A percentile compares a stretch with the other conserved stretches of the same genome.
Conservation (phyloP, 164 flowering plant genomes). For the Litsea cubeba region DNA sequence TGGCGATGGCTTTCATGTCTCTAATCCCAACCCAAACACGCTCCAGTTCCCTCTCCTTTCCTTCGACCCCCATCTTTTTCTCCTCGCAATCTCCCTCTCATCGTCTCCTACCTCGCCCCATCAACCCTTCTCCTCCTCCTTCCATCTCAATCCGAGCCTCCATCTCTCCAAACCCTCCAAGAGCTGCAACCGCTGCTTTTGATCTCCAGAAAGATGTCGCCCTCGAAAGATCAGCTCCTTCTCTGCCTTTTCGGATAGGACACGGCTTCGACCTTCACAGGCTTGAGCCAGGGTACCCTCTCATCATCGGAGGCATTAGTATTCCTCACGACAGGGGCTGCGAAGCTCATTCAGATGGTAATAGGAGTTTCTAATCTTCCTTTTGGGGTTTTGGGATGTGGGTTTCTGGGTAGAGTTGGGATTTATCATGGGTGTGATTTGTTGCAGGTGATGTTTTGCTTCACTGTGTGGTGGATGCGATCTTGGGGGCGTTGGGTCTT, state of each 20-base stretch:
- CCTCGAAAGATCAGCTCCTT: constrained; percentile 27
- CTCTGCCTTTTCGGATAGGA: constrained; percentile 80
- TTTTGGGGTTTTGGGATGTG: not conserved
- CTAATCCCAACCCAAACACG: constrained; percentile 14
- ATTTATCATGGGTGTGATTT: not conserved
- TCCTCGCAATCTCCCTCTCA: not conserved
- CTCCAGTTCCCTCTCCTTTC: not conserved
- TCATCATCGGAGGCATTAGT: constrained; percentile 86
- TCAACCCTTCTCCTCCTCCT: not conserved
- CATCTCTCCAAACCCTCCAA: constrained; percentile 2
- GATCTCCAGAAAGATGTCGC: constrained; percentile 22
- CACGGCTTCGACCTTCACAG: constrained; percentile 97
- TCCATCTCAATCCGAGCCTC: not conserved
- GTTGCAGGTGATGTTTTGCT: constrained; percentile 89
- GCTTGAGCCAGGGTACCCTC: constrained; percentile 89
- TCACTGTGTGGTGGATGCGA: constrained; percentile 98
- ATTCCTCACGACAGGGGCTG: constrained; percentile 94
- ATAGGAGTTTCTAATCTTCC: not conserved
- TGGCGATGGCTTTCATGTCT: constrained; percentile 14
- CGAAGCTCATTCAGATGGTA: constrained; percentile 98
- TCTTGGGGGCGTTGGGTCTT: constrained; percentile 94
- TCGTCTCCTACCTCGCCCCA: not conserved
- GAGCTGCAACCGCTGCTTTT: constrained; percentile 28
- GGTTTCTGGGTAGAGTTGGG: not conserved
- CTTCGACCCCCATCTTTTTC: not conserved